A percentile compares a stretch with the other conserved stretches of the same genome.
Conservation (phyloP, 768 basidiomycete genomes). For the Lentinus brumalis region DNA sequence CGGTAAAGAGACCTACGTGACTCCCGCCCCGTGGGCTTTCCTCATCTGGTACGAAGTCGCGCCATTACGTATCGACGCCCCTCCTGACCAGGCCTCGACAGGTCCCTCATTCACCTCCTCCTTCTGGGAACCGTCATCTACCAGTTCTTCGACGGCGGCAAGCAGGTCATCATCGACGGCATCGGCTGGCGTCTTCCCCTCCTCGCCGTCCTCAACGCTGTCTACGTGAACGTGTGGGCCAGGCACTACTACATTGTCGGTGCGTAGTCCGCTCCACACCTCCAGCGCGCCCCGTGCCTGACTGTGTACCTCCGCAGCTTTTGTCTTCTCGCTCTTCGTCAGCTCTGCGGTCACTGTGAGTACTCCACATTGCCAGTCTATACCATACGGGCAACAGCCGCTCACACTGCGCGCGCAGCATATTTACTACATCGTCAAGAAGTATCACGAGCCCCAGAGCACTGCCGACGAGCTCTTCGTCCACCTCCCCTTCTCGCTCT, state of each 20-base stretch:
- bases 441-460: constrained; percentile 67
- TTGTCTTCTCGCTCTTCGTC: constrained; percentile 86
- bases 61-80: background rate
- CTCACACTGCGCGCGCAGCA: constrained; percentile 53
- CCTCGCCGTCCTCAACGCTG: constrained; percentile 81
- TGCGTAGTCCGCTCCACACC: constrained; percentile 29
- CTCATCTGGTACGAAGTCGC: constrained; percentile 69
- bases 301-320: constrained; percentile 50
- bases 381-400: background rate
- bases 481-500: constrained; percentile 95
- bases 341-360: constrained; percentile 63
- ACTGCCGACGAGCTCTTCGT: constrained; percentile 83
- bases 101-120: constrained; percentile 88
- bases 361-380: background rate
- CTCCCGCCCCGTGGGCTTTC: constrained; percentile 93
- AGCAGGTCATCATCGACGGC: constrained; percentile 79
- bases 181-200: constrained; percentile 92
- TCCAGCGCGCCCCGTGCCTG: constrained; percentile 9
- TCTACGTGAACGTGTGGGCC: constrained; percentile 91
- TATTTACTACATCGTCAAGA: constrained; percentile 95
- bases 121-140: constrained; percentile 90
- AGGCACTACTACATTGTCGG: constrained; percentile 68
- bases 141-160: constrained; percentile 81
- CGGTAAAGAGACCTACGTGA: constrained; percentile 88
- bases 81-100: constrained; percentile 30